Evolutionary conservation across 2,329 filamentous ascomycete genomes (phyloP).

Genomic region (Geosmithia flava): DNA sequence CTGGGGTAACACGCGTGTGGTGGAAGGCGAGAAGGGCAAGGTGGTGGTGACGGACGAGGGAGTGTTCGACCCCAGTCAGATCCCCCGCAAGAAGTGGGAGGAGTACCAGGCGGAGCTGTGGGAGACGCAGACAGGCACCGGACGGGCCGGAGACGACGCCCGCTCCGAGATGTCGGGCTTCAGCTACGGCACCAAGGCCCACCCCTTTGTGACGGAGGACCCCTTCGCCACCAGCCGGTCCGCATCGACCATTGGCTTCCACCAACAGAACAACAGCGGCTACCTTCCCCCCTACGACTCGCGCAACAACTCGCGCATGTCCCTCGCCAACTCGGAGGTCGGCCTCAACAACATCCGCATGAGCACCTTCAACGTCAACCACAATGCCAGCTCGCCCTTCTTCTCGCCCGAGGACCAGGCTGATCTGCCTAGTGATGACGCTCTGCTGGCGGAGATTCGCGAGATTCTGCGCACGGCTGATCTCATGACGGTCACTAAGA

Average conservation of each 20-base stretch:
- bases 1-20: constrained; percentile 97
- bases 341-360: constrained; percentile 33
- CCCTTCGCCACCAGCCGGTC: constrained; percentile 47
- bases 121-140: constrained; percentile 80
- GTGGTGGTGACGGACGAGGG: constrained; percentile 91
- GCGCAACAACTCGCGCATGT: constrained; percentile 54
- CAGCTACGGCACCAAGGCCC: constrained; percentile 86
- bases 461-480: constrained; percentile 87
- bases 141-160: constrained; percentile 61
- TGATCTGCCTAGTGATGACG: constrained; percentile 76
- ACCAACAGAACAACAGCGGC: constrained; percentile 26
- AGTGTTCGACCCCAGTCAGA: constrained; percentile 87
- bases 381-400: constrained; percentile 39
- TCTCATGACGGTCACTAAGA: constrained; percentile 97
- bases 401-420: constrained; percentile 55
- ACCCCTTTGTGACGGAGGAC: constrained; percentile 61
- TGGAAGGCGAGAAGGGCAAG: constrained; percentile 85
- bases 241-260: constrained; percentile 38
- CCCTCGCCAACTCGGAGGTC: constrained; percentile 65
- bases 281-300: constrained; percentile 29
- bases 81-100: constrained; percentile 98
- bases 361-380: constrained; percentile 34
- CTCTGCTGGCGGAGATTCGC: constrained; percentile 82
- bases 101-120: constrained; percentile 97
- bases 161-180: constrained; percentile 85